These are phyloP conservation scores for Cladosporium halotolerans DNA, from an alignment of 2,329 filamentous ascomycete species.

Conservation along the genomic window DNA sequence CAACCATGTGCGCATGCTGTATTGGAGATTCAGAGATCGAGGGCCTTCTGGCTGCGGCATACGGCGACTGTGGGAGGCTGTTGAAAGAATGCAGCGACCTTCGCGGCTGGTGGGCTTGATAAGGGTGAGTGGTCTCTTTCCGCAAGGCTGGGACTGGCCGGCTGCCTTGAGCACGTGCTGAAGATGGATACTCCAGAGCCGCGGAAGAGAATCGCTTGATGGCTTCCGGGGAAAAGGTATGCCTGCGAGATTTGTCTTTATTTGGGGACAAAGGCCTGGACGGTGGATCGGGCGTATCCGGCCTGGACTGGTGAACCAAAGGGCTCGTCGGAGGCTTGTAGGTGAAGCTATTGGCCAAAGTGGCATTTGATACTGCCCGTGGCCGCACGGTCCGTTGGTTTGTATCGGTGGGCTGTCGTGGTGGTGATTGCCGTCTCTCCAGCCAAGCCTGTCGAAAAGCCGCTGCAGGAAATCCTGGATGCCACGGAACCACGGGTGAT, in stretches of 20 bases:
- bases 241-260: slow-evolving; percentile 53
- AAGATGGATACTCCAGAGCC: slow-evolving; percentile 30
- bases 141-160: slow-evolving; percentile 41
- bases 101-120: slow-evolving; percentile 62
- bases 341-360: slow-evolving; percentile 71
- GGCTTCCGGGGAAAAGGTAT: slow-evolving; percentile 62
- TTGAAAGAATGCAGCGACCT: slow-evolving; percentile 44
- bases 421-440: slow-evolving; percentile 13
- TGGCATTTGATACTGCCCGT: slow-evolving; percentile 50
- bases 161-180: slow-evolving; percentile 18
- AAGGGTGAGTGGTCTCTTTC: slow-evolving; percentile 52
- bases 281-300: slow-evolving; percentile 28
- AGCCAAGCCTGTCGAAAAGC: slow-evolving; percentile 25
- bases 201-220: slow-evolving; percentile 45
- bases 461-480: slow-evolving; percentile 39
- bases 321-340: slow-evolving; percentile 89
- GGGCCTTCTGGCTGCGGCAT: slow-evolving; percentile 53
- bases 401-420: slow-evolving; percentile 15
- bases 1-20: slow-evolving; percentile 91
- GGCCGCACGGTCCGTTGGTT: slow-evolving; percentile 38
- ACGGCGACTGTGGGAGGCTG: slow-evolving; percentile 39
- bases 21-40: slow-evolving; percentile 76
- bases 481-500: slow-evolving; percentile 55
- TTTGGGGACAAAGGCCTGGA: slow-evolving; percentile 34
- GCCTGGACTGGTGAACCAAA: slow-evolving; percentile 57